phyloP scores from a whole-genome alignment of 2,329 filamentous ascomycete species.

The Fusarium illudens region DNA sequence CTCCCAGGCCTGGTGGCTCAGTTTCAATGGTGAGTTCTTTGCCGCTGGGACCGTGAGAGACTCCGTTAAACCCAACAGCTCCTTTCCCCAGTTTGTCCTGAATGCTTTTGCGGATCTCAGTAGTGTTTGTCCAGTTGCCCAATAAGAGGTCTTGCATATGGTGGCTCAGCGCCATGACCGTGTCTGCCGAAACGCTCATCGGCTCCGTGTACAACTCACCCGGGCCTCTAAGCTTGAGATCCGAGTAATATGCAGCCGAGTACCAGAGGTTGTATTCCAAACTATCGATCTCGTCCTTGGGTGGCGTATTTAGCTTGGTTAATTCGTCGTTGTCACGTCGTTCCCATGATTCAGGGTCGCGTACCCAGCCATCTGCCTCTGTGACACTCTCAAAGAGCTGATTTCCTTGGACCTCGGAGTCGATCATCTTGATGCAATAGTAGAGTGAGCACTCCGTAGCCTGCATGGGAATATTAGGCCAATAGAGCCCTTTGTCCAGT shows the following conservation, averaged over 20 bases:
- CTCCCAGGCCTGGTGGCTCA: neutral
- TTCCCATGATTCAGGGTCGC: conserved; percentile 10
- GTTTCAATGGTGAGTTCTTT: neutral
- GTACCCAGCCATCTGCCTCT: neutral
- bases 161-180: conserved; percentile 8
- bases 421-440: conserved; percentile 15
- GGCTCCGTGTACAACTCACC: neutral
- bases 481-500: neutral
- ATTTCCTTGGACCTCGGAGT: conserved; percentile 5
- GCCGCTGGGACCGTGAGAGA: neutral
- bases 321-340: neutral
- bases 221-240: neutral
- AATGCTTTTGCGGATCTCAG: neutral
- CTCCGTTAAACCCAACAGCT: conserved; percentile 8
- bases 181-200: neutral
- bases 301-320: neutral
- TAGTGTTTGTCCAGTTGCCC: neutral
- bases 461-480: conserved; percentile 10
- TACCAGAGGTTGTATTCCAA: conserved; percentile 2
- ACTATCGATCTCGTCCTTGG: neutral
- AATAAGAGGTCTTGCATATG: conserved; percentile 2
- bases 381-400: neutral
- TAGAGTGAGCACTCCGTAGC: conserved; percentile 17
- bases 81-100: conserved; percentile 2
- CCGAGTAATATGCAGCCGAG: neutral